phyloP scores from a whole-genome alignment of 169 alveolate genomes.

The Cryptosporidium andersoni region DNA sequence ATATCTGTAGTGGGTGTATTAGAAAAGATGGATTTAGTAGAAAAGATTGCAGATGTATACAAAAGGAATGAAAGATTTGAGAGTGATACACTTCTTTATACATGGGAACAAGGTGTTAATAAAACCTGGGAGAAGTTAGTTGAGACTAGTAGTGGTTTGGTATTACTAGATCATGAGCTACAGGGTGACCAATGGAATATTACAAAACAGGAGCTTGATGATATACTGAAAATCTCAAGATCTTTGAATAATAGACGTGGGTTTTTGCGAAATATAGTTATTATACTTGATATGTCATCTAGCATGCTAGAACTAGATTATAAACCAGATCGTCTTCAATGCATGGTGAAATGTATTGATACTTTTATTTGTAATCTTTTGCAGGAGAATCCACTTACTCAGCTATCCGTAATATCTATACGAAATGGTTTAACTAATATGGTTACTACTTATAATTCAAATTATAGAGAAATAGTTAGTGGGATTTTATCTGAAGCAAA shows the following conservation, averaged over 20 bases:
- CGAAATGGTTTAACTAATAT: conserved; percentile 27
- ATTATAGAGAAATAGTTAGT: conserved; percentile 36
- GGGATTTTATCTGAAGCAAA: conserved; percentile 9
- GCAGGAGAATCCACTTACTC: conserved; percentile 50
- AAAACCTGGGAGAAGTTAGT: conserved; percentile 61
- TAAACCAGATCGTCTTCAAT: conserved; percentile 57
- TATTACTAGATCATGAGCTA: conserved; percentile 12
- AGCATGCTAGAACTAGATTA: conserved; percentile 67
- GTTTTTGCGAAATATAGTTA: conserved; percentile 31
- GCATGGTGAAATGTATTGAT: conserved; percentile 61
- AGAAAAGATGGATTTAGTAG: conserved; percentile 52
- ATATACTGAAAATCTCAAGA: conserved; percentile 1
- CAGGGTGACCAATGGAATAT: not conserved
- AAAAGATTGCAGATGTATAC: conserved; percentile 28
- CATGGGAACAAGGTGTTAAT: conserved; percentile 66
- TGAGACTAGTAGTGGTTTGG: conserved; percentile 54
- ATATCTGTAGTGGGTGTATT: not conserved
- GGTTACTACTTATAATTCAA: conserved; percentile 44
- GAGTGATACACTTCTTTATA: conserved; percentile 22
- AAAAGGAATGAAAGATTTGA: not conserved
- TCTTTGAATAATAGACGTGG: conserved; percentile 45
- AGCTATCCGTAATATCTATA: conserved; percentile 51
- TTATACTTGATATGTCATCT: conserved; percentile 61
- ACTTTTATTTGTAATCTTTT: conserved; percentile 25
- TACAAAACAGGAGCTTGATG: not conserved